A percentile compares a stretch with the other conserved stretches of the same genome.
Conservation (phyloP, 164 flowering plant species). For the Chloranthus sessilifolius region DNA sequence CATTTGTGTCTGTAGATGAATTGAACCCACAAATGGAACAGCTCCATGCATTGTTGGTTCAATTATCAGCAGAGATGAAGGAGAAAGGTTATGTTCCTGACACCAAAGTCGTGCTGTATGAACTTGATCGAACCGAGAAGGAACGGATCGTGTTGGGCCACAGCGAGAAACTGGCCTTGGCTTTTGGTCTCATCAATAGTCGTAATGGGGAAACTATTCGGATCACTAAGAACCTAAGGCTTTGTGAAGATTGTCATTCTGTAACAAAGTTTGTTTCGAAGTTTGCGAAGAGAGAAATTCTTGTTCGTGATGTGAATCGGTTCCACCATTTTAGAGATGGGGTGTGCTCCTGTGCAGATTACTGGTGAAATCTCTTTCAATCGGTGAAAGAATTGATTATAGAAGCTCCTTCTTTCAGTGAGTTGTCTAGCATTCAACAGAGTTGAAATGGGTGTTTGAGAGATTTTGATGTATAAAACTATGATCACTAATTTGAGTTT, state of each 20-base stretch:
- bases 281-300: slow-evolving; percentile 59
- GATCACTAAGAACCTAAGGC: slow-evolving; percentile 74
- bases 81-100: slow-evolving; percentile 65
- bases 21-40: slow-evolving; percentile 12
- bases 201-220: slow-evolving; percentile 57
- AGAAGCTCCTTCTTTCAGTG: background rate
- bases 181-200: slow-evolving; percentile 69
- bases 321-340: slow-evolving; percentile 79
- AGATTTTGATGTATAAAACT: background rate
- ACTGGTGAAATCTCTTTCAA: slow-evolving; percentile 41
- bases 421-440: background rate
- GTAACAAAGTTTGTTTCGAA: slow-evolving; percentile 69
- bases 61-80: slow-evolving; percentile 46
- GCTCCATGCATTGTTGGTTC: slow-evolving; percentile 10
- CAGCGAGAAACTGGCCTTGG: slow-evolving; percentile 79
- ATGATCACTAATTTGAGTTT: too few species aligned
- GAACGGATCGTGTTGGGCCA: slow-evolving; percentile 64
- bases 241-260: slow-evolving; percentile 81
- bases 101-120: slow-evolving; percentile 58
- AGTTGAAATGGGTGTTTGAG: background rate
- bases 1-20: slow-evolving; percentile 14
- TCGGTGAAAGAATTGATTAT: background rate
- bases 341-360: slow-evolving; percentile 81
- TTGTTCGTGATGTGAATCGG: slow-evolving; percentile 79
- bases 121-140: slow-evolving; percentile 61